phyloP scores from a whole-genome alignment of 129 eudicot genomes.

The Chrysanthemum makinoi region DNA sequence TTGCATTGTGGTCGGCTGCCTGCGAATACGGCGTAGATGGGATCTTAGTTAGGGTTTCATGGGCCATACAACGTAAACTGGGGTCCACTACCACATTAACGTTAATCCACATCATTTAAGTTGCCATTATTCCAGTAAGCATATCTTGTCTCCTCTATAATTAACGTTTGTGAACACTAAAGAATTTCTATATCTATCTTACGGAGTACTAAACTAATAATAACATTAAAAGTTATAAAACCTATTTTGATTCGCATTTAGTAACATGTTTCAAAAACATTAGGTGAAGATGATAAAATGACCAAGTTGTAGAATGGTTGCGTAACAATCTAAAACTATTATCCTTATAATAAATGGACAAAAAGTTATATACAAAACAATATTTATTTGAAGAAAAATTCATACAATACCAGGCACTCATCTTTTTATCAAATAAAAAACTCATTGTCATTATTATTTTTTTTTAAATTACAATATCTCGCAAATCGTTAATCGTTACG shows the following conservation, averaged over 20 bases:
- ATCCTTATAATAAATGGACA: no score
- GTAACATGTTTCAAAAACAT: neutral
- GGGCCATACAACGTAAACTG: conserved; percentile 9
- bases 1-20: conserved; percentile 27
- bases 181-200: neutral
- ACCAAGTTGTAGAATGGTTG: no score
- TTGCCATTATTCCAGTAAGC: conserved; percentile 26
- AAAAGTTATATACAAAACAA: no score
- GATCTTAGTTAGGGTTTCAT: neutral
- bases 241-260: neutral
- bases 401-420: no score
- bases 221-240: no score
- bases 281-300: no score
- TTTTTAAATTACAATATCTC: no score
- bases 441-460: no score
- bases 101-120: conserved; percentile 26
- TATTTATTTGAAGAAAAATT: no score
- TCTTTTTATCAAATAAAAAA: no score
- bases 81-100: conserved; percentile 23
- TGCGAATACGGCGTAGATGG: conserved; percentile 16
- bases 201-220: neutral
- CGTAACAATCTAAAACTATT: no score
- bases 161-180: neutral
- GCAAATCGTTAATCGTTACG: no score
- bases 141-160: conserved; percentile 28